A percentile compares a stretch with the other conserved stretches of the same genome.
These are phyloP conservation scores for Aspergillus vadensis DNA, from an alignment of 2,329 filamentous ascomycete genomes.

Conservation along the genomic window DNA sequence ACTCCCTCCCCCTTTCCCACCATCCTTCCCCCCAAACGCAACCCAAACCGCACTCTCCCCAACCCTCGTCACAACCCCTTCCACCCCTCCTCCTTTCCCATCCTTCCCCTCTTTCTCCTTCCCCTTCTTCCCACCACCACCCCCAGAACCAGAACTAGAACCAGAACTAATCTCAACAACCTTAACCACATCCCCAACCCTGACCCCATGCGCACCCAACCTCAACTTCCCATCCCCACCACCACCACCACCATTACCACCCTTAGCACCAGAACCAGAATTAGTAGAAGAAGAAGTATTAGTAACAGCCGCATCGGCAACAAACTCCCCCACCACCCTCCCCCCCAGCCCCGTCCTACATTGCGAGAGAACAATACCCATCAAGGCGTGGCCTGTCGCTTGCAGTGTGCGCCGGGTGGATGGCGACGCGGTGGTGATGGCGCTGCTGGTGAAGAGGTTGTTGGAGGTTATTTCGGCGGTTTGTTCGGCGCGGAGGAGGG, in stretches of 20 bases:
- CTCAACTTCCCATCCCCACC: constrained; percentile 42
- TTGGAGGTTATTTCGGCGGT: constrained; percentile 48
- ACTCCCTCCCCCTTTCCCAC: constrained; percentile 36
- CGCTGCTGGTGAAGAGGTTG: constrained; percentile 37
- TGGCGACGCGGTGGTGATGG: constrained; percentile 43
- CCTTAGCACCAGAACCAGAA: background rate
- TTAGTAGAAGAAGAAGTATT: constrained; percentile 28
- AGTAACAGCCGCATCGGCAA: constrained; percentile 67
- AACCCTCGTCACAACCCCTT: constrained; percentile 51
- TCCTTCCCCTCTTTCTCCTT: constrained; percentile 35
- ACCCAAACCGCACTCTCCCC: constrained; percentile 48
- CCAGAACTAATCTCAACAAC: constrained; percentile 39
- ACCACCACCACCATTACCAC: constrained; percentile 25
- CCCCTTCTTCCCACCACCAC: constrained; percentile 20
- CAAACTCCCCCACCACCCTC: constrained; percentile 83
- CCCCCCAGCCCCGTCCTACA: constrained; percentile 89
- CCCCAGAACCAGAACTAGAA: constrained; percentile 11
- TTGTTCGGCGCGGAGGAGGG: constrained; percentile 47
- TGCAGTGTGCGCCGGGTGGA: constrained; percentile 47
- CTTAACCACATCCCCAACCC: constrained; percentile 52
- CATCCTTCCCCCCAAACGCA: constrained; percentile 44
- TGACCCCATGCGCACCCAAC: constrained; percentile 50
- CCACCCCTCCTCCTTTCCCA: constrained; percentile 33
- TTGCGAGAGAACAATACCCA: constrained; percentile 64
- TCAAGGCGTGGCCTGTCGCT: constrained; percentile 44